A percentile compares a stretch with the other conserved stretches of the same genome.
These are phyloP conservation scores for Cotoneaster glaucophyllus DNA, from an alignment of 306 rosid species.

Conservation along the genomic window DNA sequence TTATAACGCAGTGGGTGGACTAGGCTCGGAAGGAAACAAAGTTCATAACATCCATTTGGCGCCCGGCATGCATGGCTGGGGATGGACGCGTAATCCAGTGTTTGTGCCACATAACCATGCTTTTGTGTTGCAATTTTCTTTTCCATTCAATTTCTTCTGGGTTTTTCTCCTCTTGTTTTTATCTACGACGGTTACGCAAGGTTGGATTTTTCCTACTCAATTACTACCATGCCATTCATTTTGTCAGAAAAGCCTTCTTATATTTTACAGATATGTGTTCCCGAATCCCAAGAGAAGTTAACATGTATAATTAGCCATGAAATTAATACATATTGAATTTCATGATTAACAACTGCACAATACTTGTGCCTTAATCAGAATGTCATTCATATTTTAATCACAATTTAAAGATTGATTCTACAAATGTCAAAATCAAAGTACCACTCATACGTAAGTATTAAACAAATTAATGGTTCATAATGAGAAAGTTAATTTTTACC, in stretches of 20 bases:
- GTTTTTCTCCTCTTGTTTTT: background rate
- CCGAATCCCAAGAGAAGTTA: background rate
- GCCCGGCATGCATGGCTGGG: background rate
- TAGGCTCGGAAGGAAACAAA: background rate
- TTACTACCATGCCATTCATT: background rate
- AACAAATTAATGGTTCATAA: background rate
- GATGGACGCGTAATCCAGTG: background rate
- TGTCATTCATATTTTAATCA: too few species aligned
- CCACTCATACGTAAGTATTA: too few species aligned
- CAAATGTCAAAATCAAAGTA: background rate
- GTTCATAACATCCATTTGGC: background rate
- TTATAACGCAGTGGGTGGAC: background rate
- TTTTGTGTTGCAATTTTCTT: background rate
- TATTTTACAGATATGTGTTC: background rate
- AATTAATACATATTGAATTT: too few species aligned
- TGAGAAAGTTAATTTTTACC: too few species aligned
- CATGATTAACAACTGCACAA: background rate
- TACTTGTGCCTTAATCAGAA: background rate
- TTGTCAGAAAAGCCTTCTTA: background rate
- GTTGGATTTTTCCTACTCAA: background rate
- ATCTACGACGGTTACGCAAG: background rate
- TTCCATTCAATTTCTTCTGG: background rate
- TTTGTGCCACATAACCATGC: constrained; percentile 1
- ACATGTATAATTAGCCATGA: background rate
- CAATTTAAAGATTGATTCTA: background rate